phyloP scores from a whole-genome alignment of 1,139 yeast species.

The Kazachstania sp. region DNA sequence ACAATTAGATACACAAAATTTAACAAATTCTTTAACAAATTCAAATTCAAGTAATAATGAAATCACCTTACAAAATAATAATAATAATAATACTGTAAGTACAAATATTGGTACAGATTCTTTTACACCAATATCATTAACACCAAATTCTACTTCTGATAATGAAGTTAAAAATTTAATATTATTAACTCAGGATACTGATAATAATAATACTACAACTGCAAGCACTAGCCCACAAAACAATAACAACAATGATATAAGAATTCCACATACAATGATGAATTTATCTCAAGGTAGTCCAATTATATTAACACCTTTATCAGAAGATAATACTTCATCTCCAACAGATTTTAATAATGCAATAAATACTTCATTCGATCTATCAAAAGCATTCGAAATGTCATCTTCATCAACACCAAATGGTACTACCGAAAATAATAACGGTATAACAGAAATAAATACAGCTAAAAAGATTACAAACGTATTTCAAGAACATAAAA shows the following conservation, averaged over 20 bases:
- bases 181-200: background rate
- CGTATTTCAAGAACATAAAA: background rate
- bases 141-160: background rate
- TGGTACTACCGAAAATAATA: no score
- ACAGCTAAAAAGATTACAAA: background rate
- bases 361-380: conserved; percentile 21
- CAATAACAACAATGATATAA: background rate
- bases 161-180: background rate
- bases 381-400: conserved; percentile 29
- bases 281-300: background rate
- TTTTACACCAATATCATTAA: background rate
- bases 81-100: background rate
- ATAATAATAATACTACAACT: background rate
- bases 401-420: conserved; percentile 9
- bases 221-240: background rate
- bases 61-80: no score
- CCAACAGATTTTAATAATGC: background rate
- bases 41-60: background rate
- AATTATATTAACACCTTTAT: background rate
- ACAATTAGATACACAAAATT: conserved; percentile 2
- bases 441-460: no score
- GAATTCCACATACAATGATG: background rate
- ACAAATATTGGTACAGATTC: background rate
- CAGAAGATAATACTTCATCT: background rate
- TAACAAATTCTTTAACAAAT: background rate